These are phyloP conservation scores for Lecanoromycetidae sp. DNA, from an alignment of 2,329 filamentous ascomycete genomes.

Conservation along the genomic window DNA sequence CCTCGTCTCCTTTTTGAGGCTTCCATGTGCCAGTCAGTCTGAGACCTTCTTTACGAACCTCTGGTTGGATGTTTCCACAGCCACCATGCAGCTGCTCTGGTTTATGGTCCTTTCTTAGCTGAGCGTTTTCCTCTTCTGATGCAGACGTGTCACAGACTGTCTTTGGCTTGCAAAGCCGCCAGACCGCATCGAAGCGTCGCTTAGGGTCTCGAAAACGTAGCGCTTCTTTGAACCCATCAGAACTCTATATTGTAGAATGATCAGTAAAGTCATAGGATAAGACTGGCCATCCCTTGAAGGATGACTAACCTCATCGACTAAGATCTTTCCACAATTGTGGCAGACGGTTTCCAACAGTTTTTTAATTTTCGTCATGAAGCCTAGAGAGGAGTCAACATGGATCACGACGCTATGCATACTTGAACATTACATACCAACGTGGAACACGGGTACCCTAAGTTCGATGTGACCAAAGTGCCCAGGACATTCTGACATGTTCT, in stretches of 20 bases:
- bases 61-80: constrained; percentile 83
- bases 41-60: constrained; percentile 75
- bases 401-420: background rate
- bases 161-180: constrained; percentile 84
- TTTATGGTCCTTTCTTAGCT: constrained; percentile 49
- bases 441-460: constrained; percentile 89
- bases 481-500: constrained; percentile 90
- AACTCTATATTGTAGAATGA: constrained; percentile 48
- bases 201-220: constrained; percentile 83
- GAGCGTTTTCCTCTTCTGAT: constrained; percentile 53
- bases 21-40: constrained; percentile 69
- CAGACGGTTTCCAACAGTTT: constrained; percentile 98
- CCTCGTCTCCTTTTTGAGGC: constrained; percentile 52
- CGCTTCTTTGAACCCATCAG: constrained; percentile 71
- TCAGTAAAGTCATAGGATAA: constrained; percentile 41
- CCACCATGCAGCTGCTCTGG: constrained; percentile 57
- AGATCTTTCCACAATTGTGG: constrained; percentile 95
- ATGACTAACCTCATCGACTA: constrained; percentile 94
- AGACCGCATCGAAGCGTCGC: constrained; percentile 82
- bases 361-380: constrained; percentile 98
- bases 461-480: constrained; percentile 99
- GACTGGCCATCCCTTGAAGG: constrained; percentile 45
- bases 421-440: constrained; percentile 45
- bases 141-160: constrained; percentile 69
- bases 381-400: constrained; percentile 36